A percentile compares a stretch with the other conserved stretches of the same genome.
Evolutionary conservation across 2,329 filamentous ascomycete genomes (phyloP).

Genomic region (Sporothrix globosa): DNA sequence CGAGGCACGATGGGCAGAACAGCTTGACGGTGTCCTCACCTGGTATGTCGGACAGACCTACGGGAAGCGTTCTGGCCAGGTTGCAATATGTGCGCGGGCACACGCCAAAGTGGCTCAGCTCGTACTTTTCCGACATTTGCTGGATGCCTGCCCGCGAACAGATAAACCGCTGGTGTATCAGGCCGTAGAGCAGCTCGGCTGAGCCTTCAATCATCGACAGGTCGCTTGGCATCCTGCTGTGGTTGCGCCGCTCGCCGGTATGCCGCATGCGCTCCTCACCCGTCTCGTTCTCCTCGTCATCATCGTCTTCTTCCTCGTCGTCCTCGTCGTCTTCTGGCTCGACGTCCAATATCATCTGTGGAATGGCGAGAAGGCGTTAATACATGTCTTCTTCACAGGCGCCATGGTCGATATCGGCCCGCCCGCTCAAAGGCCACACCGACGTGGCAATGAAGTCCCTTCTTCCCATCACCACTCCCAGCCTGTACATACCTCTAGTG

Average conservation of each 20-base stretch:
- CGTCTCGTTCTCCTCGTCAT: slow-evolving; percentile 72
- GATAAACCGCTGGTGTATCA: slow-evolving; percentile 98
- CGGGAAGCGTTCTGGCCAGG: slow-evolving; percentile 84
- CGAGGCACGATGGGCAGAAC: slow-evolving; percentile 94
- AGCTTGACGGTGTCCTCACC: slow-evolving; percentile 98
- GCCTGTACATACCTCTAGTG: slow-evolving; percentile 68
- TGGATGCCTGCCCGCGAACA: slow-evolving; percentile 95
- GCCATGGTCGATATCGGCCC: background rate
- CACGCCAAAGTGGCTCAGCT: slow-evolving; percentile 90
- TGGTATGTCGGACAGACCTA: slow-evolving; percentile 91
- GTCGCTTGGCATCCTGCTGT: slow-evolving; percentile 85
- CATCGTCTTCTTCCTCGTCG: slow-evolving; percentile 78
- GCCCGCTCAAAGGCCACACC: background rate
- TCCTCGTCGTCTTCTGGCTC: slow-evolving; percentile 95
- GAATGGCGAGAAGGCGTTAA: background rate
- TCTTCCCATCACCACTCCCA: background rate
- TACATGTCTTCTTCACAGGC: background rate
- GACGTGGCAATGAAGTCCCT: background rate
- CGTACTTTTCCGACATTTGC: slow-evolving; percentile 99
- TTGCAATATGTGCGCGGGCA: slow-evolving; percentile 96
- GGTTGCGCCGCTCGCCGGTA: slow-evolving; percentile 71
- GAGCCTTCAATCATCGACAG: slow-evolving; percentile 95
- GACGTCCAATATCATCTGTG: slow-evolving; percentile 92
- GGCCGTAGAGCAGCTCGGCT: slow-evolving; percentile 95
- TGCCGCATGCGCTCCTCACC: slow-evolving; percentile 62